A percentile compares a stretch with the other conserved stretches of the same genome.
These are phyloP conservation scores for Quercus robur DNA, from an alignment of 306 rosid species.

Conservation along the genomic window DNA sequence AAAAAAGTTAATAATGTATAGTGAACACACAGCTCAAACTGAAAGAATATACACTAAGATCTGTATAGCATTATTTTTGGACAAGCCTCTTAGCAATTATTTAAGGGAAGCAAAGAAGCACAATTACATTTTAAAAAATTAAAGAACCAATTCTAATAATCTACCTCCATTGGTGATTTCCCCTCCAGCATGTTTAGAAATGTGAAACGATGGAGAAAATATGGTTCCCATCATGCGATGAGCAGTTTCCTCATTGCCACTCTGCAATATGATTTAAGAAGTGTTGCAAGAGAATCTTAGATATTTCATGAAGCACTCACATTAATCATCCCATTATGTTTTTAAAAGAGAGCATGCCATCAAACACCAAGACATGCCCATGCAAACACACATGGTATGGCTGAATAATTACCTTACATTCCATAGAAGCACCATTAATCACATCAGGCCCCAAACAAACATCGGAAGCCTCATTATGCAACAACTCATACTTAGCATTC, in stretches of 20 bases:
- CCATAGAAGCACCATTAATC: conserved; percentile 43
- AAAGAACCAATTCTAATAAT: conserved; percentile 7
- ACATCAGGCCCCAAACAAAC: conserved; percentile 56
- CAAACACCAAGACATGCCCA: background rate
- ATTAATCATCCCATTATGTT: background rate
- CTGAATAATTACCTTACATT: conserved; percentile 52
- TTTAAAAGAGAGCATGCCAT: background rate
- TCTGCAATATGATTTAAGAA: conserved; percentile 41
- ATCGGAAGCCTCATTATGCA: conserved; percentile 47
- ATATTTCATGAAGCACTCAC: conserved; percentile 6
- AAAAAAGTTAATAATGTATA: background rate
- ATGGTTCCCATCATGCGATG: conserved; percentile 61
- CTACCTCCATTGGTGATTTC: conserved; percentile 72
- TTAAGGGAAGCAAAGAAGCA: conserved; percentile 29
- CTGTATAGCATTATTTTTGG: background rate
- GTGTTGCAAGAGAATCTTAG: conserved; percentile 1
- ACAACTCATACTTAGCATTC: conserved; percentile 34
- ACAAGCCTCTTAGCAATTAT: background rate
- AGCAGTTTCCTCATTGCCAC: conserved; percentile 37
- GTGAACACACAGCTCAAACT: background rate
- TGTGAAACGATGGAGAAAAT: conserved; percentile 88
- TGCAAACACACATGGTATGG: conserved; percentile 5
- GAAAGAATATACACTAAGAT: background rate
- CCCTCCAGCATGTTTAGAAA: conserved; percentile 57
- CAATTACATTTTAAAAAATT: background rate